Base-by-base conservation (phyloP, 345 rosid species). In the Brassica rapa region DNA sequence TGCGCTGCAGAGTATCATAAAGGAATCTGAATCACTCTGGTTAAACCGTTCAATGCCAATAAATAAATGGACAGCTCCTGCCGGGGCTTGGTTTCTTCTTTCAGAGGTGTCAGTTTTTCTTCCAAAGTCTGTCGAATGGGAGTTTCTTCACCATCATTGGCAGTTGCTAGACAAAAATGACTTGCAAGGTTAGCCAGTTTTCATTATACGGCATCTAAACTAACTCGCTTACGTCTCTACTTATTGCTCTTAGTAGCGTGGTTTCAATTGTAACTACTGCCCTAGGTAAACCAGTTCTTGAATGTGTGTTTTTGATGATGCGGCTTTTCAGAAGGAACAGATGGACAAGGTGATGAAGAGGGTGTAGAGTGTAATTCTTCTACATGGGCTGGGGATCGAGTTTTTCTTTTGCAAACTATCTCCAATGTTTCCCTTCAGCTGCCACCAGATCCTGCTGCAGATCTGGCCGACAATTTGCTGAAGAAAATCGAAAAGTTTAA, bases 81-180 rank as follows among this genome's bases (percentile, higher is more conserved):
- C 89, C 49, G 99, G 99, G 82, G 91, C 96, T 75, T 93, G 99
- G 99, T 80, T 95, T 81, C 98, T 95, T 84, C 87, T 95, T n/a
- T 89, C 98, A 21, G 98, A 91, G 87, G 89, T 93, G 74, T 93
- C 98, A 14, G 77, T 78, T 55, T 86, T 80, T 80, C 91, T 93
- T 73, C 77, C 93, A 65, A 86, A 86, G 78, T 83, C 97, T 53
- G 86, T 88, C 77, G 93, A 89, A 27, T 95, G 99, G 99, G 94
- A 91, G 74, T 93, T 95, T 79, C 98, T 95, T 73, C 91, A 86
- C 84, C 96, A 91, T 83, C 94, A 90, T 62, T 95, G 97, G 97
- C 85, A 83, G 81, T 86, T 95, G 71, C 92, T 91, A 77, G 98
- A 91, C 72, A 88, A 86, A 75, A 80, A 83, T 86, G 89, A 85